Base-by-base conservation (phyloP, 2,329 filamentous ascomycete species). In the Botrytis elliptica region DNA sequence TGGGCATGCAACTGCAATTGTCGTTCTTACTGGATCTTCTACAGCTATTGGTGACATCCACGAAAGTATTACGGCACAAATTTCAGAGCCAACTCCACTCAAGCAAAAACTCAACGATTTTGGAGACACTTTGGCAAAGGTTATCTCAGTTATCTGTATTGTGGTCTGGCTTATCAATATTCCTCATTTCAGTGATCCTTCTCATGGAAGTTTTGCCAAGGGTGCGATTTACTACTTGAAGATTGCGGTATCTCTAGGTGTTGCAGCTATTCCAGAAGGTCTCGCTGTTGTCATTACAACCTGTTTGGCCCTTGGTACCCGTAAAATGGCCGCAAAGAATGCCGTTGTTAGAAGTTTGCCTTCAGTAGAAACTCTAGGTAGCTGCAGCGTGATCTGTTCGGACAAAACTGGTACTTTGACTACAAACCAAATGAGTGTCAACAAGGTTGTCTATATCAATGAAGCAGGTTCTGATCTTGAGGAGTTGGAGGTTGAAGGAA, bases 21-120 rank as follows among this genome's bases (percentile, higher is more conserved):
- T 99, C 40, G 95, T 94, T 76, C 84, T 97, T 81, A 99, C 96
- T 29, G 96, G 96, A 77, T 88, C 91, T 66, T 93, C 90, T 80
- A 99, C 96, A 40, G 96, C 96, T 55, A 99, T 99, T 84, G 96
- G 96, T 79, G 96, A 98, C 82, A 99, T 99, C 77, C 96, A 99
- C 82, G 96, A 98, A 84, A 98, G 95, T 86, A 99, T 99, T 81
- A 95, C 94, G 10, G 92, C 95, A 55, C 97, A 99, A 83, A 99
- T 99, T 80, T 98, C 95, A 36, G 95, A 97, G 82, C 96, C 96
- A 0, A 99, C 96, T 0, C 96, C 96, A 22, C 84, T 99, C 78
- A 99, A 99, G 87, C 94, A 99, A 87, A 99, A 99, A 86, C 88
- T 99, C 76, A 98, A 99, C 83, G 94, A 98, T 80, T 99, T 99